Base-by-base conservation (phyloP, 768 basidiomycete genomes). In the Asterophora parasitica region DNA sequence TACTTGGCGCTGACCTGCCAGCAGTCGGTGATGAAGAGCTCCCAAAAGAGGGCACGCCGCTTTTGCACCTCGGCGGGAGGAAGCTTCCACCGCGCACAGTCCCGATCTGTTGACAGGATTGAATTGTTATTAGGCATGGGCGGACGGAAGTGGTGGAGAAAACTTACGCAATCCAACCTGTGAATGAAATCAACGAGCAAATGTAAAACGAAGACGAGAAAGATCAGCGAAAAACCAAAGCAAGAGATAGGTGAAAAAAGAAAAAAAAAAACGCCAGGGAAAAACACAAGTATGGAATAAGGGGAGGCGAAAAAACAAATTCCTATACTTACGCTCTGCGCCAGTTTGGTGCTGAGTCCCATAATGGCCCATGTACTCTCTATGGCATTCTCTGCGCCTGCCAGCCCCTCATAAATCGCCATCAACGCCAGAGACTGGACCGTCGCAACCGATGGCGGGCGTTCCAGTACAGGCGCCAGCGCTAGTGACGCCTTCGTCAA, bases 41-140 rank as follows among this genome's bases (percentile, higher is more conserved):
- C 84, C 85, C 85, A 86, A 55, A 86, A 86, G 17, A 86, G 60
- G 1, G 80, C 76, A 26, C 84, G 75, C 4, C 85, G 76, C 60
- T 85, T 85, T 65, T 87, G 83, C 4, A 85, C 81, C 57, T 84
- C 84, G 1, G 73, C 69, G 3, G 74, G 73, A 4, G 76, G 53
- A 15, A 87, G 61, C 31, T 78, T 76, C 82, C 83, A 87, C 26
- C 85, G 72, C 4, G 83, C 83, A 58, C 82, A 82, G 58, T 87
- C 84, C 7, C 83, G 82, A 55, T 87, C 84, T 86, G 46, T 23
- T 23, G 6, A 3, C 23, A n/a, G n/a, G n/a, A n/a, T n/a, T 6
- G 6, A 23, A 23, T 36, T n/a, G 15, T 6, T 27, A 46, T 42
- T 26, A 38, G 39, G 45, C 50, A 45, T 49, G 23, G 38, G 54